phyloP scores from a whole-genome alignment of 176 grass and related monocot genomes.

The maize (Zea mays) region DNA sequence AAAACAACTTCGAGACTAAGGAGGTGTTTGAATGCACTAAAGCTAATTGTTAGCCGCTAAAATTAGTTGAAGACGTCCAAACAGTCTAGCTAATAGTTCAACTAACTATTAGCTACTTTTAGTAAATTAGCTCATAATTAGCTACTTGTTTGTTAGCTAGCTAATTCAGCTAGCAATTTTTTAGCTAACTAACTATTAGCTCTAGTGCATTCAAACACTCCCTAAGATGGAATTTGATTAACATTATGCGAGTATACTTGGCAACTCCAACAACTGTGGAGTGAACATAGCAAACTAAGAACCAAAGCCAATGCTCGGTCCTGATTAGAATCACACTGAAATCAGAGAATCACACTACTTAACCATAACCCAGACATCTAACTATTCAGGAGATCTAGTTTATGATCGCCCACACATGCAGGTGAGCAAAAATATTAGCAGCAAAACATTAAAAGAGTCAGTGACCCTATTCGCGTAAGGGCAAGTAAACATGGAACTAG shows the following conservation, averaged over 20 bases:
- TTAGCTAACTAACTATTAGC: no score
- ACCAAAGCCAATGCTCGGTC: not conserved
- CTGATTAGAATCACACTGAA: not conserved
- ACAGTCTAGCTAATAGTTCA: no score
- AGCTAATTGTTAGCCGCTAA: no score
- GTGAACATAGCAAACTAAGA: not conserved
- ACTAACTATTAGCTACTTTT: no score
- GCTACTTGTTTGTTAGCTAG: no score
- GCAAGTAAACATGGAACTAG: not conserved
- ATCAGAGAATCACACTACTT: not conserved
- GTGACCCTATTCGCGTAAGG: not conserved
- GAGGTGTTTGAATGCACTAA: no score
- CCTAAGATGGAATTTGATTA: not conserved
- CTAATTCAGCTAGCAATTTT: no score
- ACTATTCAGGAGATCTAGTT: not conserved
- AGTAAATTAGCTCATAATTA: no score
- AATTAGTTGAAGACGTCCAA: no score
- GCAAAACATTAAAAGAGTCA: not conserved
- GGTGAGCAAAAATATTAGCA: not conserved
- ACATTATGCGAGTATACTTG: not conserved
- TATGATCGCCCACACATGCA: not conserved
- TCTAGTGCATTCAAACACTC: no score
- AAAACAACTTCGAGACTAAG: not conserved
- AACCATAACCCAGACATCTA: not conserved
- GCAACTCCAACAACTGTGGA: not conserved